phyloP scores from a whole-genome alignment of 345 rosid species.

The Ceriops zippeliana region DNA sequence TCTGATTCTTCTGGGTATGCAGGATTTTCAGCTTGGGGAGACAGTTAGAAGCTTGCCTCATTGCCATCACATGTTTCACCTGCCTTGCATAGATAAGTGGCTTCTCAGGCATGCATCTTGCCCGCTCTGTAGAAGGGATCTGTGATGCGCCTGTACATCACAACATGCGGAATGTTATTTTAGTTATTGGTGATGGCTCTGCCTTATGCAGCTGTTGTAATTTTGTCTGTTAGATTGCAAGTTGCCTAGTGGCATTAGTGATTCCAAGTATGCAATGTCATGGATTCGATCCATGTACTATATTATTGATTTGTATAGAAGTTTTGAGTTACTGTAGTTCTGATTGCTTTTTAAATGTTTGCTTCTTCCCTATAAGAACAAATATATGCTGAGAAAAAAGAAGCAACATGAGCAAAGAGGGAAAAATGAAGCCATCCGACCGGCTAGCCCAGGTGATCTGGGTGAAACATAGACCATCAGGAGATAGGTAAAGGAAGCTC shows the following conservation, averaged over 20 bases:
- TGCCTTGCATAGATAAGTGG: slow-evolving; percentile 97
- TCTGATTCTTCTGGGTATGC: slow-evolving; percentile 18
- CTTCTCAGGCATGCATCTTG: slow-evolving; percentile 85
- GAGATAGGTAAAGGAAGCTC: neutral
- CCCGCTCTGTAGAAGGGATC: slow-evolving; percentile 92
- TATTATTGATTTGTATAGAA: slow-evolving; percentile 37
- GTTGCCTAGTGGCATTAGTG: slow-evolving; percentile 8
- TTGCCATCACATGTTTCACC: slow-evolving; percentile 96
- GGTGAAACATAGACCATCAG: neutral
- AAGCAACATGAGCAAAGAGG: neutral
- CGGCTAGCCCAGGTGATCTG: too few relatives aligned
- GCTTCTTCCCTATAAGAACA: neutral
- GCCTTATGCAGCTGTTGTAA: slow-evolving; percentile 13
- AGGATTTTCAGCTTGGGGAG: slow-evolving; percentile 95
- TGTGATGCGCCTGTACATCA: slow-evolving; percentile 37
- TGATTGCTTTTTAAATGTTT: neutral
- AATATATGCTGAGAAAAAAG: neutral
- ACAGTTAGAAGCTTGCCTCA: slow-evolving; percentile 91
- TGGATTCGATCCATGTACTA: slow-evolving; percentile 19
- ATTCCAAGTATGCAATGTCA: neutral
- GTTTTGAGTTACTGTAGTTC: slow-evolving; percentile 24
- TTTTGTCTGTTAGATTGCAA: slow-evolving; percentile 16
- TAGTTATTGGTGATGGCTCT: slow-evolving; percentile 15
- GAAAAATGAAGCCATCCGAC: neutral
- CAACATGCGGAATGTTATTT: slow-evolving; percentile 16